These are phyloP conservation scores for Draba incana DNA, from an alignment of 345 rosid species.

Conservation along the genomic window DNA sequence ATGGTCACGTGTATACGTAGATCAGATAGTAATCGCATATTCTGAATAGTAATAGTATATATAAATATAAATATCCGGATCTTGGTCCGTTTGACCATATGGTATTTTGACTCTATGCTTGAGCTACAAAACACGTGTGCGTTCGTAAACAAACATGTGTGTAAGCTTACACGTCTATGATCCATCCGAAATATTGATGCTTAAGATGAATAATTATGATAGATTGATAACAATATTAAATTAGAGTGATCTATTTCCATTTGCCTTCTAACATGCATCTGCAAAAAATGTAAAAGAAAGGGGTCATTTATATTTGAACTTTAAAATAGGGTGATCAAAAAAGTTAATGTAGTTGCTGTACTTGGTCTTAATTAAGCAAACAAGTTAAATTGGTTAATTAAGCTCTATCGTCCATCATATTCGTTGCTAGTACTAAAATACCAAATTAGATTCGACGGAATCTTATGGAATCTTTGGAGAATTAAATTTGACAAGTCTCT, in stretches of 20 bases:
- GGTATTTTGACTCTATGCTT: constrained; percentile 12
- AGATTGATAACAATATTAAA: no score
- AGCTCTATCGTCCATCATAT: constrained; percentile 10
- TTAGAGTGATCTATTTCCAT: no score
- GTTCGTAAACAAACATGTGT: constrained; percentile 21
- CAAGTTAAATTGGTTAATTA: not conserved
- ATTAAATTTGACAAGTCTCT: constrained; percentile 10
- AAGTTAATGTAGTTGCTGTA: not conserved
- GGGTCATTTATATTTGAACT: no score
- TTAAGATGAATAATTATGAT: no score
- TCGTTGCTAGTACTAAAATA: not conserved
- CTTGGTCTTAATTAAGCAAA: constrained; percentile 15
- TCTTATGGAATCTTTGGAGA: constrained; percentile 5
- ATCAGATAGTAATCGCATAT: constrained; percentile 31
- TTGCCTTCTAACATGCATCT: no score
- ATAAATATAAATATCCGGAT: constrained; percentile 22
- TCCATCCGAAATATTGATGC: no score
- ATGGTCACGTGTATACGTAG: constrained; percentile 29
- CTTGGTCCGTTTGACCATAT: constrained; percentile 30
- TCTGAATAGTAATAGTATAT: not conserved
- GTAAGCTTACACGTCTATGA: not conserved
- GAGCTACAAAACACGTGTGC: constrained; percentile 36
- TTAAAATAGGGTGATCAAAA: not conserved
- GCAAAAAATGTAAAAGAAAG: no score
- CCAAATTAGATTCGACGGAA: no score